Percentiles rank a stretch among this genome's conserved stretches.
phyloP scores from a whole-genome alignment of 1,284 basidiomycete species.

The Heterobasidion irregulare region DNA sequence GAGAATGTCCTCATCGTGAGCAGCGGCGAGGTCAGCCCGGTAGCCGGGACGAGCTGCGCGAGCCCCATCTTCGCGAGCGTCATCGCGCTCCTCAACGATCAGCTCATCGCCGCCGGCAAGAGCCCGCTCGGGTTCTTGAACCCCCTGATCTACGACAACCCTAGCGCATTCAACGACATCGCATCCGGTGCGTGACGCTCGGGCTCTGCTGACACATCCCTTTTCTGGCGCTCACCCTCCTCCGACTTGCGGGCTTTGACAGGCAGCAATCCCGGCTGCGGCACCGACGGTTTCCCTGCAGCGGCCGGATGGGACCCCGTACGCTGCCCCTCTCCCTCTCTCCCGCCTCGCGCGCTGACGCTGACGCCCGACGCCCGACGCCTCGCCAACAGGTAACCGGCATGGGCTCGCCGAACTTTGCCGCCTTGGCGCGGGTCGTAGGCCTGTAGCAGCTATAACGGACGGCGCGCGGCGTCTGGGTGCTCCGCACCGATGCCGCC shows the following conservation, averaged over 20 bases:
- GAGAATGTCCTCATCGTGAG: conserved; percentile 50
- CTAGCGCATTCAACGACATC: conserved; percentile 49
- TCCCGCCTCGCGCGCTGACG: not conserved
- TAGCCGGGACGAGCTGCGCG: conserved; percentile 51
- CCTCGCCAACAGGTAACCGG: conserved; percentile 13
- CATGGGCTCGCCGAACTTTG: conserved; percentile 24
- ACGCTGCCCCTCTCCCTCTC: too few species aligned
- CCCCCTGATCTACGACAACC: conserved; percentile 41
- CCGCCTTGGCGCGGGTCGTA: conserved; percentile 4
- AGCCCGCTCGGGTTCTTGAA: conserved; percentile 35
- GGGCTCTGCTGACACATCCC: too few species aligned
- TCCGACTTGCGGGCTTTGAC: too few species aligned
- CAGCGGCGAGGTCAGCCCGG: conserved; percentile 31
- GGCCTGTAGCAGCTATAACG: not conserved
- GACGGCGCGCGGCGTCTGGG: too few species aligned
- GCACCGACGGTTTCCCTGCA: conserved; percentile 27
- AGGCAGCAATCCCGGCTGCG: conserved; percentile 28
- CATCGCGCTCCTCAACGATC: conserved; percentile 51
- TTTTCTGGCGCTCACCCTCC: too few species aligned
- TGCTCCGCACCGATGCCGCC: too few species aligned
- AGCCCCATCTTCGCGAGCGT: conserved; percentile 53
- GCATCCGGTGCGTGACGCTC: conserved; percentile 9
- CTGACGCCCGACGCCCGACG: too few species aligned
- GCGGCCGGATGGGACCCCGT: conserved; percentile 30
- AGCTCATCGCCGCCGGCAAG: conserved; percentile 40